These are phyloP conservation scores for Penicillium sp. DNA, from an alignment of 2,329 filamentous ascomycete genomes.

Conservation along the genomic window DNA sequence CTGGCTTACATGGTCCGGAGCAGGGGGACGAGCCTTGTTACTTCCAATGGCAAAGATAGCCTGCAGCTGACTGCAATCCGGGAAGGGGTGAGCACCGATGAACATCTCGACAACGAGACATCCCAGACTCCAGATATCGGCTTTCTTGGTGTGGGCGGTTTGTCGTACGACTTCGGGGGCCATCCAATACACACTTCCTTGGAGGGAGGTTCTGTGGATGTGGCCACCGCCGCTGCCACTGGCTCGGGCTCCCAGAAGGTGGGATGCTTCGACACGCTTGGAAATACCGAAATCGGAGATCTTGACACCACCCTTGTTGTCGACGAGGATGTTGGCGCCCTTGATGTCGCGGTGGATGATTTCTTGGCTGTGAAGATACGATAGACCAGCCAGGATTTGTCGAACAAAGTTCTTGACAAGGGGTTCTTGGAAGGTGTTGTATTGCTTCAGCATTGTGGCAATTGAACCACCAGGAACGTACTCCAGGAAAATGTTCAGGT, in stretches of 20 bases:
- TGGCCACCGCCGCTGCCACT: constrained; percentile 42
- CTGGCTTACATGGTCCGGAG: constrained; percentile 81
- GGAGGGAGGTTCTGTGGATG: constrained; percentile 70
- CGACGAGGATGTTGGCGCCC: constrained; percentile 96
- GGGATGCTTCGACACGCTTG: constrained; percentile 93
- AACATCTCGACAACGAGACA: constrained; percentile 99
- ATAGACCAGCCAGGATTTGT: constrained; percentile 89
- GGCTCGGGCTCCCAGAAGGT: constrained; percentile 62
- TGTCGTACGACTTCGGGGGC: constrained; percentile 97
- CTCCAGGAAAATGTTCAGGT: constrained; percentile 99
- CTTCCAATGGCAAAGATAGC: constrained; percentile 98
- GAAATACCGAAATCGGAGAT: constrained; percentile 99
- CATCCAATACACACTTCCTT: constrained; percentile 99
- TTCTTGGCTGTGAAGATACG: constrained; percentile 88
- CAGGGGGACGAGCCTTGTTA: constrained; percentile 80
- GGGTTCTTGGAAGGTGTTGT: constrained; percentile 90
- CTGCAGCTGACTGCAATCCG: constrained; percentile 93
- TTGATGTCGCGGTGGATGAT: constrained; percentile 99
- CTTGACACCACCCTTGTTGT: constrained; percentile 98
- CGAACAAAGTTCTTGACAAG: constrained; percentile 95
- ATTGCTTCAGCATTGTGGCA: constrained; percentile 97
- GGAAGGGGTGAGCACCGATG: constrained; percentile 93
- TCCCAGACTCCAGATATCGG: constrained; percentile 97
- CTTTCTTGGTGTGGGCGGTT: constrained; percentile 96
- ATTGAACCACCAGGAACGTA: constrained; percentile 98